A percentile compares a stretch with the other conserved stretches of the same genome.
Evolutionary conservation across 345 rosid genomes (phyloP).

Genomic region (Dovyalis caffra): DNA sequence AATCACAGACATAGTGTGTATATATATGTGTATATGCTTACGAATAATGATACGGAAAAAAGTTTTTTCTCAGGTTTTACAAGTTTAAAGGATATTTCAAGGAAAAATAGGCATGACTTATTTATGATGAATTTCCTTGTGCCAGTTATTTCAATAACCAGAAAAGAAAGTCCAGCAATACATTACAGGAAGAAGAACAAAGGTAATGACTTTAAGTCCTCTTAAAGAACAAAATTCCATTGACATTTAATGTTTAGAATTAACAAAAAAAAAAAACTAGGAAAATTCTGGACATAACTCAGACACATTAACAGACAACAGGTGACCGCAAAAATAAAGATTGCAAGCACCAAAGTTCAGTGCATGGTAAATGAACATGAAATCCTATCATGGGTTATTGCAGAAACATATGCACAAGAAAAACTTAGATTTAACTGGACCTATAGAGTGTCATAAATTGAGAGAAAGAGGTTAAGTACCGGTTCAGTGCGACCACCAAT

Average conservation of each 20-base stretch:
- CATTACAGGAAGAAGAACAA: neutral
- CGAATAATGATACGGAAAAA: too few relatives aligned
- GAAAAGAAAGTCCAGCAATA: neutral
- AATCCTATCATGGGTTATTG: neutral
- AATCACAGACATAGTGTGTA: too few relatives aligned
- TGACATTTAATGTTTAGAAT: neutral
- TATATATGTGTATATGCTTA: too few relatives aligned
- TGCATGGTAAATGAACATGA: neutral
- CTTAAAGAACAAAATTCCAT: neutral
- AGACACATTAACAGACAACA: neutral
- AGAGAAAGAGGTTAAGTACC: conserved; percentile 45
- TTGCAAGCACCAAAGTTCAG: neutral
- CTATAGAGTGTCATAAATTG: conserved; percentile 11
- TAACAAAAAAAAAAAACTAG: neutral
- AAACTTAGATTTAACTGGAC: neutral
- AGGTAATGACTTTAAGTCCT: neutral
- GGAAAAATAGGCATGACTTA: neutral
- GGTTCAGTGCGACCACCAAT: conserved; percentile 91
- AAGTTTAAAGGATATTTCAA: neutral
- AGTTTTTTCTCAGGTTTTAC: too few relatives aligned
- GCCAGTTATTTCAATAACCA: neutral
- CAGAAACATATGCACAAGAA: conserved; percentile 6
- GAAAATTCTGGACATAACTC: neutral
- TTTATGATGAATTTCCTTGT: neutral
- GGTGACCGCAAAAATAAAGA: neutral